These are phyloP conservation scores for Gonium pectorale DNA, from an alignment of 139 green algal species.

Conservation along the genomic window DNA sequence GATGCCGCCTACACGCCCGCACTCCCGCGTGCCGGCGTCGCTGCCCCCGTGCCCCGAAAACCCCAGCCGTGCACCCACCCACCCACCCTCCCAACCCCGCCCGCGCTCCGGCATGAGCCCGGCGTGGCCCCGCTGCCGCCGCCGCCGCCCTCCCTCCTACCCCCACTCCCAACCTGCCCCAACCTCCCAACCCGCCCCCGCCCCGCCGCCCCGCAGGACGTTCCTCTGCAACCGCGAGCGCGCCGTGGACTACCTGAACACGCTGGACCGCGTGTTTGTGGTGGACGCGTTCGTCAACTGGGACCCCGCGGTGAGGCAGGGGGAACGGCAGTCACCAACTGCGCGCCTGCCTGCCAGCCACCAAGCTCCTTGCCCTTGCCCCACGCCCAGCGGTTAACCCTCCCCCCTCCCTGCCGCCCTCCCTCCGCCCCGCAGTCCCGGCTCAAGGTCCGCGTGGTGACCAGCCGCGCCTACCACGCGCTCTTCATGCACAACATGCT, in stretches of 20 bases:
- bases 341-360: no score
- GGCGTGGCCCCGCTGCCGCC: no score
- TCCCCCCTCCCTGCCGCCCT: not conserved
- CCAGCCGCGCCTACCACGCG: constrained; percentile 91
- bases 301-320: constrained; percentile 64
- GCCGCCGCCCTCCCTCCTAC: no score
- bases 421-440: constrained; percentile 23
- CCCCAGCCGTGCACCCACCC: no score
- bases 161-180: no score
- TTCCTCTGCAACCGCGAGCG: constrained; percentile 89
- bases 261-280: constrained; percentile 83
- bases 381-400: not conserved
- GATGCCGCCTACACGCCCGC: no score
- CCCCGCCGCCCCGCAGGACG: constrained; percentile 61
- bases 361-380: not conserved
- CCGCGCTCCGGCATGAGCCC: no score
- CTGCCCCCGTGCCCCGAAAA: no score
- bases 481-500: constrained; percentile 99
- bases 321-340: no score
- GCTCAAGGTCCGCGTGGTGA: constrained; percentile 89
- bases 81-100: no score
- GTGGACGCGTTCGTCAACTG: constrained; percentile 91
- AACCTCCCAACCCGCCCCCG: no score
- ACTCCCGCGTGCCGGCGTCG: no score
- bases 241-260: constrained; percentile 93